Evolutionary conservation across 495 filamentous ascomycete genomes (phyloP).

Genomic region (Annulohypoxylon moriforme): DNA sequence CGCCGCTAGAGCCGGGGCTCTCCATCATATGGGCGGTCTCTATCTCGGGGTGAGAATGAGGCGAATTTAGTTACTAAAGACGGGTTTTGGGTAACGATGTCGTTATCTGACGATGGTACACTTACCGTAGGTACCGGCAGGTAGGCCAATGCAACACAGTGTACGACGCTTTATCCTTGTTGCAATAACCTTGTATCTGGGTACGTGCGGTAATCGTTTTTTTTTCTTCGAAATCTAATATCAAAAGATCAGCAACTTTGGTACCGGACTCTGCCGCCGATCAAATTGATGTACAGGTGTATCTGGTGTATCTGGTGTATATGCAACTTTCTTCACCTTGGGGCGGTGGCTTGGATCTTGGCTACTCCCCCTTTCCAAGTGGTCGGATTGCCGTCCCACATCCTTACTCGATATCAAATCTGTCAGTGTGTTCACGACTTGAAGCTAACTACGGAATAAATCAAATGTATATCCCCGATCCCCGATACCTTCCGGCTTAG

Average conservation of each 20-base stretch:
- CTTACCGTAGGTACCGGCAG: constrained; percentile 4
- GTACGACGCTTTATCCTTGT: constrained; percentile 34
- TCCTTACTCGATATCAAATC: neutral
- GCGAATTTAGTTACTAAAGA: constrained; percentile 22
- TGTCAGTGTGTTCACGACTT: constrained; percentile 14
- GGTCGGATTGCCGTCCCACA: constrained; percentile 22
- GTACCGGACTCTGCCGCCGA: constrained; percentile 25
- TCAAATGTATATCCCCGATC: constrained; percentile 2
- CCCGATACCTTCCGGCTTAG: neutral
- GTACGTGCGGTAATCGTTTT: constrained; percentile 36
- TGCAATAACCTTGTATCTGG: constrained; percentile 24
- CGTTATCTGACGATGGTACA: constrained; percentile 42
- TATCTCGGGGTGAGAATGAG: constrained; percentile 32
- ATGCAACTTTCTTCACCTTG: constrained; percentile 26
- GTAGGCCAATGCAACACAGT: constrained; percentile 40
- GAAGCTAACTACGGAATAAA: constrained; percentile 2
- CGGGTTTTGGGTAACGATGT: constrained; percentile 42
- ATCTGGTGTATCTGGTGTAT: neutral
- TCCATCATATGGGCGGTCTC: constrained; percentile 16
- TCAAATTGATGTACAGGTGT: constrained; percentile 37
- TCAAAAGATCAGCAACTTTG: constrained; percentile 35
- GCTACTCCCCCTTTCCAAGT: neutral
- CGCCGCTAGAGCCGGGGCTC: constrained; percentile 18
- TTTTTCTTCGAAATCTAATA: constrained; percentile 22
- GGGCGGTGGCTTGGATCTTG: constrained; percentile 23